Evolutionary conservation across 176 grass and related monocot genomes (phyloP).

Genomic region (Phoenix dactylifera): DNA sequence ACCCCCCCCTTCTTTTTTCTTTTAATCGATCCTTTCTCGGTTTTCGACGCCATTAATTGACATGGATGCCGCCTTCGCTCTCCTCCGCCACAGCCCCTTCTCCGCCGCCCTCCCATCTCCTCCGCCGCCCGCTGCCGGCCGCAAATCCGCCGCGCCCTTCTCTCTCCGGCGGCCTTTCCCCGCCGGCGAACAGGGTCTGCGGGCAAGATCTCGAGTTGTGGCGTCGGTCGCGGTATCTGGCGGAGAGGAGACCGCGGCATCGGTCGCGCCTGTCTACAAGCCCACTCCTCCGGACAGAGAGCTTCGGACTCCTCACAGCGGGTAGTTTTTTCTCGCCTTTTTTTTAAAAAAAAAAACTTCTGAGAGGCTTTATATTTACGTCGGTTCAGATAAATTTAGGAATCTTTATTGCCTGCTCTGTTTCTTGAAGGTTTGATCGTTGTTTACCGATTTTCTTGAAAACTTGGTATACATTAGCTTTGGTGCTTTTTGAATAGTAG

Average conservation of each 20-base stretch:
- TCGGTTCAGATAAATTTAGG: too few species aligned
- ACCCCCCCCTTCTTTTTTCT: too few species aligned
- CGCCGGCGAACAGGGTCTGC: neutral
- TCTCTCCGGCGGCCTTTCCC: neutral
- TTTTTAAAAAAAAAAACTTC: neutral
- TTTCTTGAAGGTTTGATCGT: too few species aligned
- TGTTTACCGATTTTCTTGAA: too few species aligned
- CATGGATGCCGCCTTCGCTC: too few species aligned
- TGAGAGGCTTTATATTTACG: neutral
- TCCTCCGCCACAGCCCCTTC: neutral
- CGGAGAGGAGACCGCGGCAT: neutral
- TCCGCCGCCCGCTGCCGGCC: constrained; percentile 13
- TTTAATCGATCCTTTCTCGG: too few species aligned
- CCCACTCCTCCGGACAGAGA: constrained; percentile 54
- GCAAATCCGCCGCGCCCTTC: neutral
- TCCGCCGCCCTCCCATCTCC: neutral
- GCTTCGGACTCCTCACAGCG: constrained; percentile 86
- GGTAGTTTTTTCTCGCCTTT: constrained; percentile 21
- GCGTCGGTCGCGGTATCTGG: neutral
- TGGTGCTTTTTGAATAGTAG: too few species aligned
- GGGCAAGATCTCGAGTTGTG: too few species aligned
- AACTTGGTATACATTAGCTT: too few species aligned
- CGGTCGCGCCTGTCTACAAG: constrained; percentile 42
- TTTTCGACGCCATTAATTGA: too few species aligned
- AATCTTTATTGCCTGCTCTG: too few species aligned